A percentile compares a stretch with the other conserved stretches of the same genome.
Conservation (phyloP, 306 rosid genomes). For the Phaseolus lunatus region DNA sequence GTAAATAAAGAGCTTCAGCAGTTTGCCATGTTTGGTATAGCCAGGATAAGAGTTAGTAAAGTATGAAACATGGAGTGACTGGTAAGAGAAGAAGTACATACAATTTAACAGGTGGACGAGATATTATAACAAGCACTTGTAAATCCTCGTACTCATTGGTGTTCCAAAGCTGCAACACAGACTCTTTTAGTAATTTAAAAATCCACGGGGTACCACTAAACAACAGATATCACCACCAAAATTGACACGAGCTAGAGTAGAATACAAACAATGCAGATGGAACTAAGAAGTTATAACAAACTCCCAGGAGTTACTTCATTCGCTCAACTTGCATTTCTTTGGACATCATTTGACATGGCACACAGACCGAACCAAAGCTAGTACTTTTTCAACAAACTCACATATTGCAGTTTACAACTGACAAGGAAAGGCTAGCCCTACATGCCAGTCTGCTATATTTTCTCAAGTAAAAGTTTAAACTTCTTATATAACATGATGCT, state of each 20-base stretch:
- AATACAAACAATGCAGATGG: slow-evolving; percentile 27
- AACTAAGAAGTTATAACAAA: slow-evolving; percentile 33
- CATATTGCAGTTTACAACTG: slow-evolving; percentile 8
- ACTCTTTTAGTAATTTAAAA: slow-evolving; percentile 36
- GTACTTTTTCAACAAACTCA: slow-evolving; percentile 18
- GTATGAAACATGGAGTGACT: slow-evolving; percentile 36
- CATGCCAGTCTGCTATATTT: slow-evolving; percentile 20
- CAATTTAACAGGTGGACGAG: slow-evolving; percentile 93
- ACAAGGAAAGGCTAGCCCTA: not conserved
- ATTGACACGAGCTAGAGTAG: slow-evolving; percentile 8
- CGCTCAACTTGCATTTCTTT: slow-evolving; percentile 31
- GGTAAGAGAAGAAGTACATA: slow-evolving; percentile 55
- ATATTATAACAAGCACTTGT: slow-evolving; percentile 77
- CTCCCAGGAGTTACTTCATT: slow-evolving; percentile 27
- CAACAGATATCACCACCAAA: not conserved
- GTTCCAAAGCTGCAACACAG: slow-evolving; percentile 73
- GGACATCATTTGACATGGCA: slow-evolving; percentile 40
- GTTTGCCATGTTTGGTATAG: slow-evolving; percentile 36
- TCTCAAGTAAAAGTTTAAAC: slow-evolving; percentile 27
- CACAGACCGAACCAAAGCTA: slow-evolving; percentile 17
- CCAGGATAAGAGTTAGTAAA: slow-evolving; percentile 11
- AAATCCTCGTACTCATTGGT: slow-evolving; percentile 80
- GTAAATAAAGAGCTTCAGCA: slow-evolving; percentile 10
- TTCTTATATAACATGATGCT: slow-evolving; percentile 1
- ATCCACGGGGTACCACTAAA: slow-evolving; percentile 2